phyloP scores from a whole-genome alignment of 106 monocot species.

The Dendrobium nobile region DNA sequence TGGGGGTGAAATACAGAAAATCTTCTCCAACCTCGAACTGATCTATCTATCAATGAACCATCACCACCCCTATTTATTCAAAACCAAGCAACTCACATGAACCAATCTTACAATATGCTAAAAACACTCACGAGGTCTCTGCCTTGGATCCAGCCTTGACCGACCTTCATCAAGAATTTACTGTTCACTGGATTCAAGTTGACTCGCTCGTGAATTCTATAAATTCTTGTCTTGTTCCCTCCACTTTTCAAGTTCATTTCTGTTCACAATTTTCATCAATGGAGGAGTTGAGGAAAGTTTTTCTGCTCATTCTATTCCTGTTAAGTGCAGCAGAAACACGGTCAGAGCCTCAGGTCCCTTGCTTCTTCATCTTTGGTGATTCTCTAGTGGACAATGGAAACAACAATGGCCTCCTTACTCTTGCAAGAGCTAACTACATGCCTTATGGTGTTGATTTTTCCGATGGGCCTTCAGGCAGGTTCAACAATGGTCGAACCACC shows the following conservation, averaged over 20 bases:
- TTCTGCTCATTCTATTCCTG: slow-evolving; percentile 1
- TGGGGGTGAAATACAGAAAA: not conserved
- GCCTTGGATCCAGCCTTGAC: not conserved
- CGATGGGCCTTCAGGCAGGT: slow-evolving; percentile 57
- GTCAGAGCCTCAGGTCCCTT: slow-evolving; percentile 46
- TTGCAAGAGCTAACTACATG: slow-evolving; percentile 71
- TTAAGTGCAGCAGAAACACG: slow-evolving; percentile 1
- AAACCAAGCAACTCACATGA: not conserved
- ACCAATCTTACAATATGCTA: not conserved
- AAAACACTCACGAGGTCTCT: not conserved
- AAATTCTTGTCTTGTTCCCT: not conserved
- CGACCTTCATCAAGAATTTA: not conserved
- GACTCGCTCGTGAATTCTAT: not conserved
- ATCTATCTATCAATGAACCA: not conserved
- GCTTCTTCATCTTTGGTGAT: slow-evolving; percentile 85
- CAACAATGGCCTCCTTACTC: slow-evolving; percentile 63
- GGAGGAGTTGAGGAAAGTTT: not conserved
- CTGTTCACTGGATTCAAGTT: not conserved
- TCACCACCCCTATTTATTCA: slow-evolving; percentile 1
- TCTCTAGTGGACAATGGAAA: slow-evolving; percentile 90
- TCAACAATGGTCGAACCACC: slow-evolving; percentile 70
- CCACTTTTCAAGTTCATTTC: not conserved
- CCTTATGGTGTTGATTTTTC: slow-evolving; percentile 87
- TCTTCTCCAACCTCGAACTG: not conserved
- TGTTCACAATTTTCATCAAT: not conserved